phyloP scores from a whole-genome alignment of 495 filamentous ascomycete genomes.

The Podospora pseudopauciseta region DNA sequence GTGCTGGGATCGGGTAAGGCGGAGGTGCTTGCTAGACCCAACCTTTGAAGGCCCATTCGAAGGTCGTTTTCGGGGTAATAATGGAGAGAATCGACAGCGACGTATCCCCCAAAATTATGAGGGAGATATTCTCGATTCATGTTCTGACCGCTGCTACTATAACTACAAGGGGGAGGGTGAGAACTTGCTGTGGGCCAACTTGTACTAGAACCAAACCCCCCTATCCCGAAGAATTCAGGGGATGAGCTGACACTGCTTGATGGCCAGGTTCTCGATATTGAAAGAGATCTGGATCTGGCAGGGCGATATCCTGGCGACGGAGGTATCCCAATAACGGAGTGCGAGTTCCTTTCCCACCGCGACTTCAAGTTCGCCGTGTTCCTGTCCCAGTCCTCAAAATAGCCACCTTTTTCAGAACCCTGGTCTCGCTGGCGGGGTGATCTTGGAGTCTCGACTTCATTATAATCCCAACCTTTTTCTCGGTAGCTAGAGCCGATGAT shows the following conservation, averaged over 20 bases:
- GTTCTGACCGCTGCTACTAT: too few species aligned
- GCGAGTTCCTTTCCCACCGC: slow-evolving; percentile 7
- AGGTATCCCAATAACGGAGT: not conserved
- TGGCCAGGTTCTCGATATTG: slow-evolving; percentile 8
- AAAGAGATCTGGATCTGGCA: slow-evolving; percentile 17
- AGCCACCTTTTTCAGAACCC: slow-evolving; percentile 3
- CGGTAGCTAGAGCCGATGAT: slow-evolving; percentile 10
- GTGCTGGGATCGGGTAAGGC: not conserved
- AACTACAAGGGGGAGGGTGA: not conserved
- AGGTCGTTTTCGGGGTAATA: slow-evolving; percentile 3
- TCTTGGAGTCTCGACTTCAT: not conserved
- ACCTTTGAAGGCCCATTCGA: slow-evolving; percentile 11
- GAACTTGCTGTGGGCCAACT: slow-evolving; percentile 13
- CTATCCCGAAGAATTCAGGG: not conserved
- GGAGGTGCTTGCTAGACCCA: not conserved
- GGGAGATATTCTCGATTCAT: too few species aligned
- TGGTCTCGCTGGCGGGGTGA: not conserved
- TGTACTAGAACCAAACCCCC: not conserved
- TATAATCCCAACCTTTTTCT: slow-evolving; percentile 6
- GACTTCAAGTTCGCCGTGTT: slow-evolving; percentile 17
- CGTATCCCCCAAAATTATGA: too few species aligned
- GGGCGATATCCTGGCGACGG: slow-evolving; percentile 1
- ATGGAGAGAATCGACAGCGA: not conserved
- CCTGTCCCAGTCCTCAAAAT: not conserved
- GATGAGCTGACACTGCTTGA: slow-evolving; percentile 1